A percentile compares a stretch with the other conserved stretches of the same genome.
Conservation (phyloP, 352 stramenopile species). For the Phytophthora idaei region DNA sequence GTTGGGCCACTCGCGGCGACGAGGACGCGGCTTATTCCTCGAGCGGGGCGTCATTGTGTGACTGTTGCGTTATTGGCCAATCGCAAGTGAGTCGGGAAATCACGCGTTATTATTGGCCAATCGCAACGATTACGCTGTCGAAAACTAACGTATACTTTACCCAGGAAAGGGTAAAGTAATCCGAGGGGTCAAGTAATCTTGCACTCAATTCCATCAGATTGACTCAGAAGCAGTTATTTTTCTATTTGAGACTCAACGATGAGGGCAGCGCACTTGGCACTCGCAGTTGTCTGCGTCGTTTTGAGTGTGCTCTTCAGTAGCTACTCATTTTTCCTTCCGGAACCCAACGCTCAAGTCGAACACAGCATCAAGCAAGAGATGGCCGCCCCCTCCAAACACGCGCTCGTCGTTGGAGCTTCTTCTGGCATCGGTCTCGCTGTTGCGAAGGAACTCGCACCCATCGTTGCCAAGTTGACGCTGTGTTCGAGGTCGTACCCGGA, state of each 20-base stretch:
- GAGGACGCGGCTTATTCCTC: conserved; percentile 4
- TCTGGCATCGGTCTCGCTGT: conserved; percentile 26
- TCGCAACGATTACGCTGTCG: background rate
- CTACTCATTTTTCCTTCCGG: conserved; percentile 6
- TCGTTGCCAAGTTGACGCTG: conserved; percentile 29
- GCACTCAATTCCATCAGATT: background rate
- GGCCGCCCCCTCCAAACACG: conserved; percentile 25
- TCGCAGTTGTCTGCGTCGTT: conserved; percentile 8
- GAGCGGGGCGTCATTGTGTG: background rate
- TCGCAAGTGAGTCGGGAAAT: background rate
- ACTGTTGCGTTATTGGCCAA: background rate
- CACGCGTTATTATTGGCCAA: background rate
- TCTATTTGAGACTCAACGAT: conserved; percentile 5
- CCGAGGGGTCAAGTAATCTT: conserved; percentile 13
- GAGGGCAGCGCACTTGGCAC: conserved; percentile 3
- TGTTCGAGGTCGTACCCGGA: conserved; percentile 21
- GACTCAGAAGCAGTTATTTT: conserved; percentile 18
- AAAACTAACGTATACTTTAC: background rate
- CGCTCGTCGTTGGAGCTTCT: conserved; percentile 31
- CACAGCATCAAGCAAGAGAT: conserved; percentile 25
- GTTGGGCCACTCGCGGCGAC: conserved; percentile 33
- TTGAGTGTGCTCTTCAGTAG: conserved; percentile 8
- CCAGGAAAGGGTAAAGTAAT: background rate
- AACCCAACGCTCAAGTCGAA: conserved; percentile 18
- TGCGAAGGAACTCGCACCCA: conserved; percentile 22